Evolutionary conservation across 768 basidiomycete species (phyloP).

Genomic region (Termitomyces bulborhizus): DNA sequence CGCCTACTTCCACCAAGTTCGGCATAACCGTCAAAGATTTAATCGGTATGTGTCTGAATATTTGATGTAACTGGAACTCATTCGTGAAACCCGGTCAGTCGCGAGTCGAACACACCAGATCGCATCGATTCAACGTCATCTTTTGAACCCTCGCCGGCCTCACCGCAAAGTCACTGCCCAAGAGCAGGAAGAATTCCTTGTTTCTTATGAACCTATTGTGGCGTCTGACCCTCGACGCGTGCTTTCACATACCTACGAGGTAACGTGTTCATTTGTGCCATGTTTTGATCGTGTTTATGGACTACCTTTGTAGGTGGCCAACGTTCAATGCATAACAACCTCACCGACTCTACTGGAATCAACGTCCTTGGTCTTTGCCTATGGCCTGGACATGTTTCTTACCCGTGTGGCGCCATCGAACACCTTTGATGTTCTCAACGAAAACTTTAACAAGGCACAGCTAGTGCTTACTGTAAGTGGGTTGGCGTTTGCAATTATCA

Average conservation of each 20-base stretch:
- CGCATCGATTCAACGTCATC: constrained; percentile 61
- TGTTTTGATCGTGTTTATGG: background rate
- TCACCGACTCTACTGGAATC: constrained; percentile 87
- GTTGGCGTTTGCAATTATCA: constrained; percentile 66
- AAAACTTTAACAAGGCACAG: constrained; percentile 91
- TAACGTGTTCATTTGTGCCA: constrained; percentile 5
- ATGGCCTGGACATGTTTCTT: constrained; percentile 86
- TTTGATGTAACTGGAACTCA: background rate
- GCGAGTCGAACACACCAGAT: constrained; percentile 72
- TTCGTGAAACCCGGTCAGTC: constrained; percentile 36
- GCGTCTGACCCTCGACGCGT: constrained; percentile 59
- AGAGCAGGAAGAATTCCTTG: constrained; percentile 81
- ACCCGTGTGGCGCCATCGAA: constrained; percentile 81
- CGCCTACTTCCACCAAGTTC: constrained; percentile 78
- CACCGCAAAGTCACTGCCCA: constrained; percentile 63
- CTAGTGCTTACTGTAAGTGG: constrained; percentile 76
- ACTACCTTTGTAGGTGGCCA: constrained; percentile 48
- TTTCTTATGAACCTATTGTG: constrained; percentile 79
- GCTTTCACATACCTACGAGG: constrained; percentile 45
- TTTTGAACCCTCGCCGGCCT: constrained; percentile 83
- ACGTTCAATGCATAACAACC: constrained; percentile 63
- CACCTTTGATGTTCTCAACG: constrained; percentile 89
- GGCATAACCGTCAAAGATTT: constrained; percentile 86
- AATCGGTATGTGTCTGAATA: constrained; percentile 49
- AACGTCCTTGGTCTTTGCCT: constrained; percentile 81